phyloP scores from a whole-genome alignment of 225 moss, liverwort and hornwort genomes.

The Lunularia cruciata region DNA sequence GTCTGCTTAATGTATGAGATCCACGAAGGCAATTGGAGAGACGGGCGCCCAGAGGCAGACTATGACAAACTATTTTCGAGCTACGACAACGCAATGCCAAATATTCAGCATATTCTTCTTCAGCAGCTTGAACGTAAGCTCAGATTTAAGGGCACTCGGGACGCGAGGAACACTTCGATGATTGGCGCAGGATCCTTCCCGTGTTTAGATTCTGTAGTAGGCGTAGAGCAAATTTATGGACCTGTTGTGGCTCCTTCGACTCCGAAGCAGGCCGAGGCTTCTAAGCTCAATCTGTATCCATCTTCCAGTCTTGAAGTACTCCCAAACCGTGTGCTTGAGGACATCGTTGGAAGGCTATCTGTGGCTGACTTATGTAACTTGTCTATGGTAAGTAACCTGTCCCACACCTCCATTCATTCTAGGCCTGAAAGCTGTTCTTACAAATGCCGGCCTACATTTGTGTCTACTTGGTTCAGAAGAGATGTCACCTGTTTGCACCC shows the following conservation, averaged over 20 bases:
- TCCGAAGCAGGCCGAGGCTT: slow-evolving; percentile 3
- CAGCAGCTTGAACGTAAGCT: too few relatives aligned
- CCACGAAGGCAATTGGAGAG: too few relatives aligned
- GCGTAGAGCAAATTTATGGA: not conserved
- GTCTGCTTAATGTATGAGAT: not conserved
- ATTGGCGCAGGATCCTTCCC: not conserved
- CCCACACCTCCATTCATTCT: not conserved
- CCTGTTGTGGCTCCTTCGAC: not conserved
- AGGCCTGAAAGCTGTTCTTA: too few relatives aligned
- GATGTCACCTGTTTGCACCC: too few relatives aligned
- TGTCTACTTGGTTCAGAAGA: too few relatives aligned
- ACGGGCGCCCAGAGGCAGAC: too few relatives aligned
- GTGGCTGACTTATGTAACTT: slow-evolving; percentile 17
- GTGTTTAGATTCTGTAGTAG: too few relatives aligned
- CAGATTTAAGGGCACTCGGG: too few relatives aligned
- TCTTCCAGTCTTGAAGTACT: slow-evolving; percentile 16
- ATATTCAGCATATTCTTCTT: too few relatives aligned
- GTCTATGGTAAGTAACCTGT: slow-evolving; percentile 5
- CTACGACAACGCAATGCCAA: too few relatives aligned
- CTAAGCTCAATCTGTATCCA: not conserved
- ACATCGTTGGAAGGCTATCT: not conserved
- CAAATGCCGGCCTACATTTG: too few relatives aligned
- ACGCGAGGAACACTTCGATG: not conserved
- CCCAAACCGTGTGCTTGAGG: slow-evolving; percentile 3
- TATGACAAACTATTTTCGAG: too few relatives aligned